Evolutionary conservation across 2,329 filamentous ascomycete species (phyloP), one percentile per base, ranked within the genome.

Genomic region (Apiospora rasikravindrae): DNA sequence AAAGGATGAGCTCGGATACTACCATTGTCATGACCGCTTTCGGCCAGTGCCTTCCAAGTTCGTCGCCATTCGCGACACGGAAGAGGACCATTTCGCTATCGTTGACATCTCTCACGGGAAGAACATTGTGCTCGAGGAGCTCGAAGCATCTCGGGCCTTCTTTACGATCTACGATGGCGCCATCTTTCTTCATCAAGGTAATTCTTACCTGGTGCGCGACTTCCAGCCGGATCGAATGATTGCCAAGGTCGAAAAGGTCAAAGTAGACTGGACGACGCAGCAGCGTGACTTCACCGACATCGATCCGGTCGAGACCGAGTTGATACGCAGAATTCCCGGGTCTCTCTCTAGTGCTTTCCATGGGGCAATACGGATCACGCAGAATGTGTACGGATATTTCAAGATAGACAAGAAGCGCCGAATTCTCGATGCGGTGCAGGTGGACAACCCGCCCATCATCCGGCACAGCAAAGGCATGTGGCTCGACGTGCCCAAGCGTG

Each of bases 81-180:
- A 91, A 75, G 94, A 98, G 73, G 92, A 94, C n/a, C 93, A 97
- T 79, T 98, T 98, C 80, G 96, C 96, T 33, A 93, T 99, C 69
- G 90, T 99, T 70, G 94, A 99, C 83, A 92, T 92, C 19, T 96
- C 94, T 0, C 90, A 96, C 76, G 91, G 91, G 37, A 90, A 90
- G 71, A 98, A 98, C 79, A 85, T 91, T 0, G 93, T 99, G 0
- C 88, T 99, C 1, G 96, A 99, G 84, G 95, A 98, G 82, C 88
- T 99, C n/a, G 96, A 98, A 82, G 94, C 95, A 1, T 96, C 93
- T 1, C 91, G 96, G n/a, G 96, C 96, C 1, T 96, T 94, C 76
- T 98, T 98, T 82, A 98, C 95, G 1, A 89, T 99, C 73, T 99
- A 99, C 81, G 96, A 98, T 81, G 96, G 96, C 16, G 96, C 94